Conservation (phyloP, 164 flowering plant genomes). For the Macadamia tetraphylla region DNA sequence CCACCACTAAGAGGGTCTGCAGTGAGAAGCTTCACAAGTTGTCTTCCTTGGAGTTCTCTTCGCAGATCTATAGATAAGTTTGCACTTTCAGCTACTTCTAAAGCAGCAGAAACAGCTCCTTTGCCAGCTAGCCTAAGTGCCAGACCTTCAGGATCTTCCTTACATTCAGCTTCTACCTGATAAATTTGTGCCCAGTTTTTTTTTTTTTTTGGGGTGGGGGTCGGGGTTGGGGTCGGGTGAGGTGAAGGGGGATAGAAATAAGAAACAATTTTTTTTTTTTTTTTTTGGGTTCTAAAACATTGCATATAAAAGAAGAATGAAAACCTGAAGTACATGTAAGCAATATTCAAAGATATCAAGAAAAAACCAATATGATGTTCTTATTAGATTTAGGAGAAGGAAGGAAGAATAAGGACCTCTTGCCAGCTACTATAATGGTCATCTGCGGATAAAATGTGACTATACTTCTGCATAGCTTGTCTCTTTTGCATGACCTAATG, state of each 20-base stretch:
- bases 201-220: too few relatives aligned
- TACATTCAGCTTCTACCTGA: slow-evolving; percentile 90
- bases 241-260: too few relatives aligned
- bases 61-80: slow-evolving; percentile 82
- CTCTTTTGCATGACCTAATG: slow-evolving; percentile 69
- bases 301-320: too few relatives aligned
- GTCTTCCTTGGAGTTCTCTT: slow-evolving; percentile 93
- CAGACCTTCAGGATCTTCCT: slow-evolving; percentile 97
- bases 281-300: too few relatives aligned
- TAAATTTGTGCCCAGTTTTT: background rate
- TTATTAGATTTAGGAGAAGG: background rate
- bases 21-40: slow-evolving; percentile 95
- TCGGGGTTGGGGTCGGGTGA: too few relatives aligned
- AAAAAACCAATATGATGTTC: background rate
- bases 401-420: slow-evolving; percentile 47
- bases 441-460: slow-evolving; percentile 82
- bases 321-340: background rate
- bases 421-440: slow-evolving; percentile 89
- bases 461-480: slow-evolving; percentile 82
- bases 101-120: slow-evolving; percentile 98
- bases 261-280: too few relatives aligned
- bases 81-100: slow-evolving; percentile 97
- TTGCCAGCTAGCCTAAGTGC: slow-evolving; percentile 94
- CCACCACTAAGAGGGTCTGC: slow-evolving; percentile 97
- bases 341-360: background rate